Evolutionary conservation across 108 stramenopile species (phyloP).

Genomic region (Cylindrotheca fusiformis): DNA sequence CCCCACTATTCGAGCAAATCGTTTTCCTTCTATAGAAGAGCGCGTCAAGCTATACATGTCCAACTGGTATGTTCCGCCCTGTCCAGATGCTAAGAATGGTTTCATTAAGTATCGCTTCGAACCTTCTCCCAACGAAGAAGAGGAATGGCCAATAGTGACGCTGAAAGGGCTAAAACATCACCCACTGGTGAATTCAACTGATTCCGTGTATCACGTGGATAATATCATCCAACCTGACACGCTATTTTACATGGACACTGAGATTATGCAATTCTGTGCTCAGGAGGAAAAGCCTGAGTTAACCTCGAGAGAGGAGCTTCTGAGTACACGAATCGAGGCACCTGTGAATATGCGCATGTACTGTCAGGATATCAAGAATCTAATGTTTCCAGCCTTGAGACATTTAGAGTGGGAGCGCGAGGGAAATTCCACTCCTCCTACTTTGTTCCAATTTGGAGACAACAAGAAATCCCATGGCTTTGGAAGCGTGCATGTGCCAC

Average conservation of each 20-base stretch:
- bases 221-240: constrained; percentile 40
- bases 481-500: constrained; percentile 36
- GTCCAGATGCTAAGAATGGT: constrained; percentile 11
- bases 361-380: constrained; percentile 39
- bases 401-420: constrained; percentile 28
- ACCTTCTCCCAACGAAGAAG: background rate
- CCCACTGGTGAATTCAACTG: constrained; percentile 23
- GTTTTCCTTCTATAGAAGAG: constrained; percentile 72
- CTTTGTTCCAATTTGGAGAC: constrained; percentile 54
- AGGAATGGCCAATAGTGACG: constrained; percentile 18
- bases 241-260: constrained; percentile 38
- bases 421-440: constrained; percentile 12
- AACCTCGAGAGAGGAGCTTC: background rate
- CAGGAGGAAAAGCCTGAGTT: constrained; percentile 6
- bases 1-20: constrained; percentile 23
- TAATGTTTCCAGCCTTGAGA: constrained; percentile 28
- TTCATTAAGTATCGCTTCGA: constrained; percentile 22
- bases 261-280: constrained; percentile 36
- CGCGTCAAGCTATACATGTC: constrained; percentile 66
- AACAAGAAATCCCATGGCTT: constrained; percentile 39
- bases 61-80: constrained; percentile 66
- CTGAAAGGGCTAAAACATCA: constrained; percentile 15
- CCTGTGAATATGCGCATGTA: constrained; percentile 54
- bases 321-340: constrained; percentile 26
- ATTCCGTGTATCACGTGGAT: constrained; percentile 9